Percentiles rank a stretch among this genome's conserved stretches.
Conservation (phyloP, 495 filamentous ascomycete species). For the Xylaria acuta region DNA sequence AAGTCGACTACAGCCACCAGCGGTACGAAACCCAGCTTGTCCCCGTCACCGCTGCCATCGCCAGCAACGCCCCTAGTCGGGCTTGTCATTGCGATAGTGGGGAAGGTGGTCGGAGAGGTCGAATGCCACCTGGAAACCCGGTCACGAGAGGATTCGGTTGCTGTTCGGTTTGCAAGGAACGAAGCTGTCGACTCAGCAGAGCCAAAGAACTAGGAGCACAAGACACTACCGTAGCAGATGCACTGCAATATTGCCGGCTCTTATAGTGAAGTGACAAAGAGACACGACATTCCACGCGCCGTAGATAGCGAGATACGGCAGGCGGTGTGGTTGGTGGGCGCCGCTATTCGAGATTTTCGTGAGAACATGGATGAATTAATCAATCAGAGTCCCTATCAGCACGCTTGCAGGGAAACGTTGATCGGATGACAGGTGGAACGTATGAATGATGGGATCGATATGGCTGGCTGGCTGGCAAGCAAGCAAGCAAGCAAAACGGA, state of each 20-base stretch:
- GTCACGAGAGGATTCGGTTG: neutral
- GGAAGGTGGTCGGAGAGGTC: neutral
- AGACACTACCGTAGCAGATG: neutral
- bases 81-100: slow-evolving; percentile 30
- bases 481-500: slow-evolving; percentile 8
- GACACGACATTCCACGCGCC: slow-evolving; percentile 16
- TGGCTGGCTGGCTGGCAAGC: neutral
- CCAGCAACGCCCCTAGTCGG: slow-evolving; percentile 22
- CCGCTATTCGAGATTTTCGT: slow-evolving; percentile 2
- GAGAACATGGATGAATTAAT: slow-evolving; percentile 1
- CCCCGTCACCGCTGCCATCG: slow-evolving; percentile 12
- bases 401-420: neutral
- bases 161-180: neutral
- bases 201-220: neutral
- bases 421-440: slow-evolving; percentile 10
- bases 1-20: slow-evolving; percentile 94
- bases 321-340: neutral
- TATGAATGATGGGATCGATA: neutral
- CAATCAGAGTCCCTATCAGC: neutral
- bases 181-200: neutral
- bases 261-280: slow-evolving; percentile 7
- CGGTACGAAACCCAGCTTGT: slow-evolving; percentile 51
- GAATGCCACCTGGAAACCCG: neutral
- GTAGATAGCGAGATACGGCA: neutral
- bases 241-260: neutral